These are phyloP conservation scores for Diplotaxis tenuifolia DNA, from an alignment of 345 rosid genomes.

Conservation along the genomic window DNA sequence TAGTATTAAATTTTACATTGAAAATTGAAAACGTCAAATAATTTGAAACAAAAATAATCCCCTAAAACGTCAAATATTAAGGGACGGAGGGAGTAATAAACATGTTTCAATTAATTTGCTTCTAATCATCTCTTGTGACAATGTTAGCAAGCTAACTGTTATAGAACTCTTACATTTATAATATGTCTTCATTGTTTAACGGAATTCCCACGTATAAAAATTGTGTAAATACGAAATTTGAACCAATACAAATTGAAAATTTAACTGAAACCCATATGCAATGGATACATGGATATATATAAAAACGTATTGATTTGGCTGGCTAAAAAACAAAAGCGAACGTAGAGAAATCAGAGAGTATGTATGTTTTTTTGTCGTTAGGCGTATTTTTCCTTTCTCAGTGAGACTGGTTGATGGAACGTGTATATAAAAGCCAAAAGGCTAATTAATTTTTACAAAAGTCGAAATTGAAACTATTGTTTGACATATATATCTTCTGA, in stretches of 20 bases:
- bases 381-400: too few relatives aligned
- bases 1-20: too few relatives aligned
- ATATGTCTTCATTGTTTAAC: neutral
- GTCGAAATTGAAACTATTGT: conserved; percentile 1
- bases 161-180: neutral
- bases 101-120: neutral
- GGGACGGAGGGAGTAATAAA: too few relatives aligned
- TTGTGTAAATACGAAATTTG: neutral
- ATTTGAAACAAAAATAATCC: too few relatives aligned
- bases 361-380: too few relatives aligned
- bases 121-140: neutral
- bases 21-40: too few relatives aligned
- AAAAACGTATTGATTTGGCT: conserved; percentile 2
- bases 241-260: neutral
- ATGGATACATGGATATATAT: neutral
- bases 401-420: conserved; percentile 7
- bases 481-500: neutral
- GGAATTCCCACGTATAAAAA: too few relatives aligned
- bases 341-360: neutral
- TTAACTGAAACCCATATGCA: neutral
- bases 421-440: neutral
- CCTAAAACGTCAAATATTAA: too few relatives aligned
- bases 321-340: neutral
- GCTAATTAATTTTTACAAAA: neutral
- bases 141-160: neutral